Conservation (phyloP, 2,329 filamentous ascomycete genomes). For the Ceratocystis harringtonii region DNA sequence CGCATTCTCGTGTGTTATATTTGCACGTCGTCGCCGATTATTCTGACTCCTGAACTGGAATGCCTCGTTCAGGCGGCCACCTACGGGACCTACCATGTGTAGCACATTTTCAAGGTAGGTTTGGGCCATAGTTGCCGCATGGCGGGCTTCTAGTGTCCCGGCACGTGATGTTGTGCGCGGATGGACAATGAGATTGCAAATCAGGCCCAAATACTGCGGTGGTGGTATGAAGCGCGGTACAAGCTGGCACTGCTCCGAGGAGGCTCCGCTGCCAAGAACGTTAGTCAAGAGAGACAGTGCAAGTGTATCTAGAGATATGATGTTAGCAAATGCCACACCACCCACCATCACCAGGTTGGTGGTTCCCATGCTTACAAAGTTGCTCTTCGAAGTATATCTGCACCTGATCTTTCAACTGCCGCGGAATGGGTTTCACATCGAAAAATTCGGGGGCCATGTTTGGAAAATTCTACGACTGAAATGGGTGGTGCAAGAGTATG, state of each 20-base stretch:
- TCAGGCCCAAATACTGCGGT: conserved; percentile 56
- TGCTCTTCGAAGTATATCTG: conserved; percentile 18
- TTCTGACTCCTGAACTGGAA: conserved; percentile 45
- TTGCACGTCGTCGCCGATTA: conserved; percentile 23
- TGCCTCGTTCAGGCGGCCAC: conserved; percentile 53
- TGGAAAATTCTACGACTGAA: neutral
- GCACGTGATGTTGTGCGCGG: conserved; percentile 64
- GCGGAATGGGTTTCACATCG: conserved; percentile 5
- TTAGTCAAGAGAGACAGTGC: conserved; percentile 50
- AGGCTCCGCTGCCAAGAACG: conserved; percentile 41
- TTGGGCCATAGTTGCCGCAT: conserved; percentile 52
- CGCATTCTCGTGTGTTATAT: conserved; percentile 20
- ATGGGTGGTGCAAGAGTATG: too few species aligned
- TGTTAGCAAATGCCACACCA: neutral
- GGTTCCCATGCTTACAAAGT: conserved; percentile 21
- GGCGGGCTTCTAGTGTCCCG: conserved; percentile 41
- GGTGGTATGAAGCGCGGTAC: conserved; percentile 42
- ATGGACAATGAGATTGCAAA: conserved; percentile 71
- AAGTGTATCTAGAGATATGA: conserved; percentile 30
- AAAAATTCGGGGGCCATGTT: conserved; percentile 4
- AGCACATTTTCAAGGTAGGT: conserved; percentile 55
- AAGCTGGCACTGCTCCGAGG: conserved; percentile 20
- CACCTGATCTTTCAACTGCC: conserved; percentile 13
- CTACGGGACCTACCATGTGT: conserved; percentile 49
- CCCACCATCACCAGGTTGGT: neutral